Evolutionary conservation across 2,329 filamentous ascomycete genomes (phyloP).

Genomic region (Fusarium succisae): DNA sequence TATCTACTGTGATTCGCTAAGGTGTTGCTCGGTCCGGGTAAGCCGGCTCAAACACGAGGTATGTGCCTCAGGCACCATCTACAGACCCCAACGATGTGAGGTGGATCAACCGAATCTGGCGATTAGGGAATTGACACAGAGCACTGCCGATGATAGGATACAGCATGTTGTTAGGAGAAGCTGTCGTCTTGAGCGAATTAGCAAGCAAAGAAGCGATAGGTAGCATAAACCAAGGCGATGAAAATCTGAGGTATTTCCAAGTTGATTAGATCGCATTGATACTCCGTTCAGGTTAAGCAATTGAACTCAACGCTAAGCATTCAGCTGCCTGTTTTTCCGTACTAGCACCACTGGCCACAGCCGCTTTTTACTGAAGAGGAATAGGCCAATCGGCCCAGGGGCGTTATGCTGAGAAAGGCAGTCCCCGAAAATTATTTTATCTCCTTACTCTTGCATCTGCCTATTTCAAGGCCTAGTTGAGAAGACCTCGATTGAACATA

Average conservation of each 20-base stretch:
- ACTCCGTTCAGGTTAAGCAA: neutral
- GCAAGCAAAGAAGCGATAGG: neutral
- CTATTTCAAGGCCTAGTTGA: neutral
- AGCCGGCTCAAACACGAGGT: no score
- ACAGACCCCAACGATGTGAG: neutral
- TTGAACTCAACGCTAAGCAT: neutral
- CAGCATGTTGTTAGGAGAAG: fast-evolving
- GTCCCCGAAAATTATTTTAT: neutral
- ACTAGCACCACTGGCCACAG: neutral
- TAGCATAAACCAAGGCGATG: neutral
- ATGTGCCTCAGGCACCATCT: no score
- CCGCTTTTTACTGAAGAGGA: neutral
- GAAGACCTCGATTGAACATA: fast-evolving
- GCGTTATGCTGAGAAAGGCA: neutral
- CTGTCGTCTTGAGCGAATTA: fast-evolving
- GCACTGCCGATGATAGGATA: no score
- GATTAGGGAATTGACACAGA: neutral
- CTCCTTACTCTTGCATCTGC: neutral
- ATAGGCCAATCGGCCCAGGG: neutral
- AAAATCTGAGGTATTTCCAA: neutral
- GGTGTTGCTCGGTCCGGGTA: no score
- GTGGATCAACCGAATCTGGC: neutral
- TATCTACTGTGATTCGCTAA: no score
- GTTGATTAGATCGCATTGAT: neutral
- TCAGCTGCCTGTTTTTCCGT: neutral